Evolutionary conservation across 495 filamentous ascomycete species (phyloP).

Genomic region (Symbiotaphrina buchneri): DNA sequence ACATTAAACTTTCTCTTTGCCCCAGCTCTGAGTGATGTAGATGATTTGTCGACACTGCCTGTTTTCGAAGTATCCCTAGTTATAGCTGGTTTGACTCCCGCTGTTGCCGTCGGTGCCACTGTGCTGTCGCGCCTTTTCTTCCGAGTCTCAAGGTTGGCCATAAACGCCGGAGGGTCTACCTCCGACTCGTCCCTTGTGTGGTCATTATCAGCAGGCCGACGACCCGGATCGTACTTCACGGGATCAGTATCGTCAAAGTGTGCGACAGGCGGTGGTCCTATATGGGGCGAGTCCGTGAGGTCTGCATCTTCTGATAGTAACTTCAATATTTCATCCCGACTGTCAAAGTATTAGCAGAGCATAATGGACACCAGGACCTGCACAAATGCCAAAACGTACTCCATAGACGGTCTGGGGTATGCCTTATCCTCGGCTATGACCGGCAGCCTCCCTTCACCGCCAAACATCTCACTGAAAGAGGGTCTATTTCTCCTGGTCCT

Average conservation of each 20-base stretch:
- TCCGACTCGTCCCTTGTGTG: slow-evolving; percentile 7
- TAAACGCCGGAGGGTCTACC: slow-evolving; percentile 10
- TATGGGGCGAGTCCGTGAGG: slow-evolving; percentile 32
- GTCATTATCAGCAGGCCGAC: slow-evolving; percentile 1
- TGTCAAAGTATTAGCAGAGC: slow-evolving; percentile 9
- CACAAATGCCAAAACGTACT: slow-evolving; percentile 23
- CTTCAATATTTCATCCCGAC: slow-evolving; percentile 21
- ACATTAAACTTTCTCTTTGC: slow-evolving; percentile 40
- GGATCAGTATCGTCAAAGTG: slow-evolving; percentile 39
- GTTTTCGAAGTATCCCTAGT: no score
- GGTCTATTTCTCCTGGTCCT: slow-evolving; percentile 23
- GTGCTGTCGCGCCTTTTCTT: slow-evolving; percentile 21
- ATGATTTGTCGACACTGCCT: no score
- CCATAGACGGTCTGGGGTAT: slow-evolving; percentile 50
- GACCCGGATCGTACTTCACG: slow-evolving; percentile 26
- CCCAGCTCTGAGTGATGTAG: slow-evolving; percentile 20
- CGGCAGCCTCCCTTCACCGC: slow-evolving; percentile 45
- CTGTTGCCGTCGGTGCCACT: no score
- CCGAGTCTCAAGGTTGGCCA: slow-evolving; percentile 25
- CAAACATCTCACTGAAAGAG: slow-evolving; percentile 20
- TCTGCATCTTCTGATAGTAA: not conserved
- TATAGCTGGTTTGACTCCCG: no score
- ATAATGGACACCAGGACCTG: not conserved
- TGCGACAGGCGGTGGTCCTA: slow-evolving; percentile 41
- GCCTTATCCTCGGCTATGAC: slow-evolving; percentile 67